Evolutionary conservation across 106 monocot species (phyloP).

Genomic region (Ottelia alismoides): DNA sequence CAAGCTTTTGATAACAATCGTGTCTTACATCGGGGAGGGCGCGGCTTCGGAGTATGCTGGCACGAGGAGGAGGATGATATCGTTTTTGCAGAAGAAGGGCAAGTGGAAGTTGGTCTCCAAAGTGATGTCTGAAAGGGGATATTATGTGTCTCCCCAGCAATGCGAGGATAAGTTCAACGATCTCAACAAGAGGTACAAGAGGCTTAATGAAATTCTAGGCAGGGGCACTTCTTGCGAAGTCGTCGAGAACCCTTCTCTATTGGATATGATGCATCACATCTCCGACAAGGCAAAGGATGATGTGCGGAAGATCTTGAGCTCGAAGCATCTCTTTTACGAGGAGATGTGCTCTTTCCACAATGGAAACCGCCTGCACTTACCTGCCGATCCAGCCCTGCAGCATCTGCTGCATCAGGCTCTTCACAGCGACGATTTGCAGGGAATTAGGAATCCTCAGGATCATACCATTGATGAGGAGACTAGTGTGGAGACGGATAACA

Average conservation of each 20-base stretch:
- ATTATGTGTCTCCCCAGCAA: constrained; percentile 78
- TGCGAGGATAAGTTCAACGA: constrained; percentile 99
- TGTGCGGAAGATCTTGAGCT: constrained; percentile 78
- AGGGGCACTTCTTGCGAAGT: constrained; percentile 81
- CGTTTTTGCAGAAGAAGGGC: constrained; percentile 69
- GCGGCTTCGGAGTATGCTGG: constrained; percentile 20
- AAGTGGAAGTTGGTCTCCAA: constrained; percentile 85
- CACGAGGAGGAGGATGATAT: constrained; percentile 32
- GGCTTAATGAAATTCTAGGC: constrained; percentile 79
- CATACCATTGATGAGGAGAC: constrained; percentile 45
- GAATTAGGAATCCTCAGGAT: constrained; percentile 15
- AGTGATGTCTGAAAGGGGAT: constrained; percentile 70
- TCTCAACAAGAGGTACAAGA: constrained; percentile 87
- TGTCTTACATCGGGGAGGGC: constrained; percentile 72
- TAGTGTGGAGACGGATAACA: constrained; percentile 29
- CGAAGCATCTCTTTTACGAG: constrained; percentile 90
- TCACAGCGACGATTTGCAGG: constrained; percentile 43
- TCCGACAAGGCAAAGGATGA: constrained; percentile 75
- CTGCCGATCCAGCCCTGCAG: constrained; percentile 56
- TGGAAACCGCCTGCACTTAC: constrained; percentile 52
- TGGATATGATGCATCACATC: constrained; percentile 58
- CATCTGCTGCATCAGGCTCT: constrained; percentile 45
- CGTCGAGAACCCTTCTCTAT: constrained; percentile 61
- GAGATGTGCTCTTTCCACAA: constrained; percentile 97
- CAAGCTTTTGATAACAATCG: constrained; percentile 64